These are phyloP conservation scores for Aureobasidium sp. DNA, from an alignment of 2,329 filamentous ascomycete genomes.

Conservation along the genomic window DNA sequence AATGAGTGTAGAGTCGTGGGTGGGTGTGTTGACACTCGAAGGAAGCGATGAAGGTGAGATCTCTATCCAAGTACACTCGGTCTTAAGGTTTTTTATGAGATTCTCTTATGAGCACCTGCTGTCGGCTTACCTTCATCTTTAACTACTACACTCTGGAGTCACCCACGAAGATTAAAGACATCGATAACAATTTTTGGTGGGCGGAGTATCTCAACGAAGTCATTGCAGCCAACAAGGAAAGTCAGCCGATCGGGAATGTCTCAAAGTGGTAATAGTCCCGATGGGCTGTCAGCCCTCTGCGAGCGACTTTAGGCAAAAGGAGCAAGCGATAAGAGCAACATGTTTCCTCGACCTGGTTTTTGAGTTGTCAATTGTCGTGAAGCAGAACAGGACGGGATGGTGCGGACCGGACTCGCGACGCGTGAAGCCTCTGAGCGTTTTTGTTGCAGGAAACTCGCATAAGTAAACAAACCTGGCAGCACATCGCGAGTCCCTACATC, in stretches of 20 bases:
- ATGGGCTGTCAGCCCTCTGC: not conserved
- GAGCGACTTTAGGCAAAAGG: not conserved
- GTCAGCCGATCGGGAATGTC: not conserved
- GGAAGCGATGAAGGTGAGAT: not conserved
- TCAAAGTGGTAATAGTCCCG: not conserved
- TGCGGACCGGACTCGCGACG: not conserved
- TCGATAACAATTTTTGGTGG: constrained; percentile 5
- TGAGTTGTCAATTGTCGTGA: not conserved
- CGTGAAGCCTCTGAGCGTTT: not conserved
- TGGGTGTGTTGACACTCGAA: not conserved
- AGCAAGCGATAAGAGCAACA: not conserved
- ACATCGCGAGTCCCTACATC: constrained; percentile 1
- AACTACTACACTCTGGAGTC: not conserved
- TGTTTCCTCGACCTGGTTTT: not conserved
- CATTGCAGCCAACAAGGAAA: not conserved
- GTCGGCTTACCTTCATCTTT: not conserved
- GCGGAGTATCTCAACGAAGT: not conserved
- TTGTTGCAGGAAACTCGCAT: not conserved
- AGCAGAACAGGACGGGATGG: not conserved
- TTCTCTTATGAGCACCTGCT: not conserved
- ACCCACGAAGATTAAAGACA: not conserved
- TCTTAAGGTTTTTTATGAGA: not conserved
- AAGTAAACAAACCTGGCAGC: not conserved
- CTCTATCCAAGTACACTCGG: not conserved
- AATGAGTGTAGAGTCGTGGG: too few relatives aligned